Base-by-base conservation (phyloP, 495 filamentous ascomycete species). In the Penicillium coprophilum region DNA sequence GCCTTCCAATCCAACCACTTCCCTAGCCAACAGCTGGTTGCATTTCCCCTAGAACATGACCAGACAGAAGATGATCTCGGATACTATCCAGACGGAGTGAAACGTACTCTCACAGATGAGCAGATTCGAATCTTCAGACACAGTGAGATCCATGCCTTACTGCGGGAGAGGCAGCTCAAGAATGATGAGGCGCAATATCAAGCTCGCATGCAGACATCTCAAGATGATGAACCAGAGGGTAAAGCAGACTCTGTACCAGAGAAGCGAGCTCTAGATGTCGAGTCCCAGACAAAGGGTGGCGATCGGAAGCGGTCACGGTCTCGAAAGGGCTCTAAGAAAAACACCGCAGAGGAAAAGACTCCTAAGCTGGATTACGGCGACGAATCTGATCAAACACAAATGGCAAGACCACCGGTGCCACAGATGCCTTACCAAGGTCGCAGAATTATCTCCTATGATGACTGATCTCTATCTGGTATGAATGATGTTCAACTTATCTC, bases 41-140 rank as follows among this genome's bases (percentile, higher is more conserved):
- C 32, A 0, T 43, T 59, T 24, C 50, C 46, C 59, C 74, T 46
- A 51, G 69, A 41, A 57, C 55, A 69, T 34, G 50, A 62, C 13
- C 61, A 77, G 17, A 77, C 87, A 19, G 85, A 90, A 15, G 87
- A 94, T 60, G 87, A 77, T 8, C 80, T 96, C 12, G 95, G 92
- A 21, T 94, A 91, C 70, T 98, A 97, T 65, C 75, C 81, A 6
- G 92, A 97, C 60, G 93, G 95, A 13, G 83, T 85, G 51, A 96
- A 96, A 68, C 86, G 95, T 6, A 96, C 92, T 7, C 75, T 98
- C 48, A 97, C 95, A 2, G 90, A 96, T 68, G 89, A 90, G 53
- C 88, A 98, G 72, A 90, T 97, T 43, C 84, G 80, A 17, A 94
- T 96, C 38, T 96, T 97, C 66, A 79, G 94, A 55, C 88, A 94